These are phyloP conservation scores for Pelargonium australe DNA, from an alignment of 441 rosid species.

Conservation along the genomic window DNA sequence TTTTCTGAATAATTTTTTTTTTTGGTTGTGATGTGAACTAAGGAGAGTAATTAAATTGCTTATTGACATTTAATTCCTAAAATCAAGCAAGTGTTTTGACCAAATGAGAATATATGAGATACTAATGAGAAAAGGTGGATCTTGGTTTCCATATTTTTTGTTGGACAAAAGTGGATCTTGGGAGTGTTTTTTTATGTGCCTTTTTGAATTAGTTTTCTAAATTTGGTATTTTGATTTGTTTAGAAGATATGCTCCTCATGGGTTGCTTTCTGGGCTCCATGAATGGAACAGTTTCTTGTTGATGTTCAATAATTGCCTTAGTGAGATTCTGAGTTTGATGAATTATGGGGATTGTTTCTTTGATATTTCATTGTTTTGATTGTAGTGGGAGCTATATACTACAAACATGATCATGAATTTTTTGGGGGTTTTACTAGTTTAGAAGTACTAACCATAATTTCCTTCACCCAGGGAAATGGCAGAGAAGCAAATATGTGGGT, in stretches of 20 bases:
- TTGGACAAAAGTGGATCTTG: too few relatives aligned
- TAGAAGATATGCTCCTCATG: not conserved
- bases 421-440: not conserved
- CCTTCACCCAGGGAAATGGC: conserved; percentile 66
- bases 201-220: not conserved
- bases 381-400: not conserved
- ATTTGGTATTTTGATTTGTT: not conserved
- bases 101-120: not conserved
- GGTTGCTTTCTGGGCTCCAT: not conserved
- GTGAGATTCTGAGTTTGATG: not conserved
- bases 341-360: not conserved
- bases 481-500: conserved; percentile 89
- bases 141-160: not conserved
- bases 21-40: not conserved
- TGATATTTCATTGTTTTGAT: too few relatives aligned
- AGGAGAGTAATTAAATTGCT: not conserved
- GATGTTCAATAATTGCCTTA: not conserved
- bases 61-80: not conserved
- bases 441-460: not conserved
- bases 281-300: not conserved
- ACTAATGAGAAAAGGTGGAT: not conserved
- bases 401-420: not conserved
- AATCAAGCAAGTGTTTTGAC: not conserved
- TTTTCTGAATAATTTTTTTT: too few relatives aligned
- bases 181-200: not conserved